Evolutionary conservation across 169 alveolate genomes (phyloP).

Genomic region (Pseudocohnilembus persalinus): DNA sequence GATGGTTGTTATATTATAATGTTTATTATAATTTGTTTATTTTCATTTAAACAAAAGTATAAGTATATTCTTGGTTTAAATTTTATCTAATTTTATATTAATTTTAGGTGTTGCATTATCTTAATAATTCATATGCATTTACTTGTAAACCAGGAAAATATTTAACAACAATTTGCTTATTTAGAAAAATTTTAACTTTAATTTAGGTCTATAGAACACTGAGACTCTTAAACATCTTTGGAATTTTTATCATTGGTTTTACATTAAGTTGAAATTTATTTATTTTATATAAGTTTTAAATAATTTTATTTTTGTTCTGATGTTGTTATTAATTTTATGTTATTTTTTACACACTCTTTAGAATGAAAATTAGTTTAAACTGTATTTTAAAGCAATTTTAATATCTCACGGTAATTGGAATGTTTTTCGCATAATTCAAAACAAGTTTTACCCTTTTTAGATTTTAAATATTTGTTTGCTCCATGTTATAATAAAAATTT

Average conservation of each 20-base stretch:
- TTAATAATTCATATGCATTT: too few relatives aligned
- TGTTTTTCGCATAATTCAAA: conserved; percentile 29
- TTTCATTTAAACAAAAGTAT: too few relatives aligned
- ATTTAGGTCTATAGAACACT: not conserved
- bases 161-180: too few relatives aligned
- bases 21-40: too few relatives aligned
- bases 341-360: not conserved
- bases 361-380: not conserved
- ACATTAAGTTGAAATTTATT: not conserved
- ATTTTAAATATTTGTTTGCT: conserved; percentile 39
- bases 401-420: conserved; percentile 30
- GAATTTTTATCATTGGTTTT: not conserved
- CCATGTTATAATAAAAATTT: conserved; percentile 59
- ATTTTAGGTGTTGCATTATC: too few relatives aligned
- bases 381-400: conserved; percentile 22
- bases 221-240: not conserved
- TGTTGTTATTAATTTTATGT: not conserved
- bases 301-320: not conserved
- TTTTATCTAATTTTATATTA: too few relatives aligned
- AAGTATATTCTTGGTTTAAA: too few relatives aligned
- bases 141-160: too few relatives aligned
- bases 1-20: too few relatives aligned
- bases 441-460: conserved; percentile 25
- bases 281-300: too few relatives aligned
- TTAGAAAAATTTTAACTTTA: too few relatives aligned